Evolutionary conservation across 306 rosid species (phyloP).

Genomic region (Medicago truncatula): DNA sequence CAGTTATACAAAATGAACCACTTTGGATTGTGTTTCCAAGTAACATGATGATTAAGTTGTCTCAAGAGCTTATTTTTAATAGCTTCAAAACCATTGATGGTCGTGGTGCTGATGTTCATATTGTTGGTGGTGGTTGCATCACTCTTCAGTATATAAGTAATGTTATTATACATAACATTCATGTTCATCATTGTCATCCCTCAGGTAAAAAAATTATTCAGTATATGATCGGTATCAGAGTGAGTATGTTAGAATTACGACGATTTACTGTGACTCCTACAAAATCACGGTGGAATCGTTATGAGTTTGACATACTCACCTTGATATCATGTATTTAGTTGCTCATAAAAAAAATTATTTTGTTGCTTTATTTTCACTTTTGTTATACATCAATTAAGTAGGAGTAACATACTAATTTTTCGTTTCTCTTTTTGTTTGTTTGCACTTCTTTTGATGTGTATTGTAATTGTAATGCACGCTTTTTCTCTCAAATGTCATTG

Average conservation of each 20-base stretch:
- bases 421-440: background rate
- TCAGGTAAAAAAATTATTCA: constrained; percentile 61
- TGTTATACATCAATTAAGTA: background rate
- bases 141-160: constrained; percentile 86
- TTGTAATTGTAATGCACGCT: background rate
- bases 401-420: background rate
- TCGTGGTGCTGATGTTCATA: constrained; percentile 95
- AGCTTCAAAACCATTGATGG: constrained; percentile 92
- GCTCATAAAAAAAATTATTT: constrained; percentile 8
- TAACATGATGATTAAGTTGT: constrained; percentile 79
- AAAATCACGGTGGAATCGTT: too few species aligned
- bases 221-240: too few species aligned
- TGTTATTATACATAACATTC: constrained; percentile 89
- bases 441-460: constrained; percentile 15
- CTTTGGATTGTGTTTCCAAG: constrained; percentile 86
- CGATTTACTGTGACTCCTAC: too few species aligned
- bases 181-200: constrained; percentile 83
- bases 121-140: constrained; percentile 94
- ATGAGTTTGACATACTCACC: too few species aligned
- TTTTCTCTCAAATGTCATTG: constrained; percentile 19
- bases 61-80: constrained; percentile 88
- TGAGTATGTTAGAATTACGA: too few species aligned
- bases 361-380: background rate
- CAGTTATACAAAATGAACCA: constrained; percentile 71
- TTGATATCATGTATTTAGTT: too few species aligned